phyloP scores from a whole-genome alignment of 192 early-diverging fungal species.

The Pilobolus umbonatus region DNA sequence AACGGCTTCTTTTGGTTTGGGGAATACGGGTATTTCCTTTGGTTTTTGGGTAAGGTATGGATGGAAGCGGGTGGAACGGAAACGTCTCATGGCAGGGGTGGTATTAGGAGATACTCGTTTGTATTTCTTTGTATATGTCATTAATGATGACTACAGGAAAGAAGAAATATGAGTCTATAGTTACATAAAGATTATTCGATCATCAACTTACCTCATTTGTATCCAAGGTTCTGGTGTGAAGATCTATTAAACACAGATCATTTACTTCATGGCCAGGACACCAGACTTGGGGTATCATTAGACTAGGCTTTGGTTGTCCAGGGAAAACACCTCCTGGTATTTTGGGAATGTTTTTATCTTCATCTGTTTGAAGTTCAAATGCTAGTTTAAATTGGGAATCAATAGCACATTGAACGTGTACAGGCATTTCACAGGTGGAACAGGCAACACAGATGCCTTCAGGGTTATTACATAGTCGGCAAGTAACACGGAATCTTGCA shows the following conservation, averaged over 20 bases:
- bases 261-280: slow-evolving; percentile 33
- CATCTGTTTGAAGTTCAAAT: slow-evolving; percentile 41
- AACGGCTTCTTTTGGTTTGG: no score
- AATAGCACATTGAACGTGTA: slow-evolving; percentile 50
- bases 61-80: slow-evolving; percentile 10
- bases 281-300: slow-evolving; percentile 45
- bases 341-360: slow-evolving; percentile 8
- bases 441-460: slow-evolving; percentile 41
- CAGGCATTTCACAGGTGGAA: slow-evolving; percentile 35
- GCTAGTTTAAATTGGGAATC: slow-evolving; percentile 35
- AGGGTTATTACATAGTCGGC: slow-evolving; percentile 8
- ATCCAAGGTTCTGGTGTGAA: not conserved
- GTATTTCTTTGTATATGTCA: slow-evolving; percentile 36
- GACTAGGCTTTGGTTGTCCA: slow-evolving; percentile 20
- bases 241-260: not conserved
- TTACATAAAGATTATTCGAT: not conserved
- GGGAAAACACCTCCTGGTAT: slow-evolving; percentile 19
- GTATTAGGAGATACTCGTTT: slow-evolving; percentile 33
- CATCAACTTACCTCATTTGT: not conserved
- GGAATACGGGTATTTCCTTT: no score
- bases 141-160: slow-evolving; percentile 13
- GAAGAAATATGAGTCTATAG: not conserved
- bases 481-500: not conserved
- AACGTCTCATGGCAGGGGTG: slow-evolving; percentile 43
- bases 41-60: not conserved